phyloP scores from a whole-genome alignment of 805 yeast species.

The Candida endomychidarum region DNA sequence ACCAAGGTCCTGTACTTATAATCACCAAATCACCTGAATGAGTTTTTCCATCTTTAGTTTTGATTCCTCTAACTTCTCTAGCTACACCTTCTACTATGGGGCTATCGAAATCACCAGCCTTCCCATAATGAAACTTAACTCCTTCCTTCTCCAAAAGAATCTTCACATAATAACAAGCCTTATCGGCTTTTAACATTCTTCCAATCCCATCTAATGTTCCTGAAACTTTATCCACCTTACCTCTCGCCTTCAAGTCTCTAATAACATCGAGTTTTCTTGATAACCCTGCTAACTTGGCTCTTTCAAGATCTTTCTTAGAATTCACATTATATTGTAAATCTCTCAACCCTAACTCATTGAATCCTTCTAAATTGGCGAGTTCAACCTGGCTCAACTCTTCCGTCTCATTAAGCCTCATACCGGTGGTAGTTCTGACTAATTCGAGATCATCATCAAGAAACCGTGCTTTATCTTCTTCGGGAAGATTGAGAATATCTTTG shows the following conservation, averaged over 20 bases:
- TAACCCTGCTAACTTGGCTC: conserved; percentile 31
- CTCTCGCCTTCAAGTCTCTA: conserved; percentile 1
- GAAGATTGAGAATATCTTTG: conserved; percentile 19
- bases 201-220: conserved; percentile 19
- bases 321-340: conserved; percentile 29
- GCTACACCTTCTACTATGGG: conserved; percentile 16
- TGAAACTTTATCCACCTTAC: not conserved
- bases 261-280: conserved; percentile 20
- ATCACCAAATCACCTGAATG: conserved; percentile 25
- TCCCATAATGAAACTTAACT: conserved; percentile 30
- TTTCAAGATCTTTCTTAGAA: conserved; percentile 23
- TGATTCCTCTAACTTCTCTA: conserved; percentile 18
- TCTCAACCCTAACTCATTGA: conserved; percentile 24
- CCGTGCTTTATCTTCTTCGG: not conserved
- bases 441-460: conserved; percentile 17
- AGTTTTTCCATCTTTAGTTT: conserved; percentile 24
- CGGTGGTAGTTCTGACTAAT: conserved; percentile 26
- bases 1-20: conserved; percentile 32
- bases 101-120: conserved; percentile 24
- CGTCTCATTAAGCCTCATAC: conserved; percentile 25
- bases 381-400: conserved; percentile 16
- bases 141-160: conserved; percentile 26
- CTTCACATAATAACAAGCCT: conserved; percentile 29
- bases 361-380: conserved; percentile 21
- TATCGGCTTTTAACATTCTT: conserved; percentile 35